A percentile compares a stretch with the other conserved stretches of the same genome.
Conservation (phyloP, 73 alveolate species). For the Stentor roeselii region DNA sequence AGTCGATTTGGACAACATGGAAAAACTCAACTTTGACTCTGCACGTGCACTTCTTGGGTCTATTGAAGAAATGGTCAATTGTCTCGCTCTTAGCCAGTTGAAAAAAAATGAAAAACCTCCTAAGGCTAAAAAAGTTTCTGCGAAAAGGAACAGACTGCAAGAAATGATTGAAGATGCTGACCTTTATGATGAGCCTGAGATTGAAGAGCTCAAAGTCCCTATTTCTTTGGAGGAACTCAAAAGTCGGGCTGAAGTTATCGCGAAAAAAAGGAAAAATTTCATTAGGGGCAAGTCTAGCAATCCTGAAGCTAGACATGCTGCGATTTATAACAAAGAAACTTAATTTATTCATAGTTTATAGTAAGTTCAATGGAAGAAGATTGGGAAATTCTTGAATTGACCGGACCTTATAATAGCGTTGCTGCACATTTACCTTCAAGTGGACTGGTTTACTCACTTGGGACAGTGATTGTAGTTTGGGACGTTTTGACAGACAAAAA, state of each 20-base stretch:
- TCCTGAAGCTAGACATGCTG: neutral
- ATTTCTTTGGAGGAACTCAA: neutral
- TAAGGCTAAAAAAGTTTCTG: neutral
- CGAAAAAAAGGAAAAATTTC: neutral
- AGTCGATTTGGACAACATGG: neutral
- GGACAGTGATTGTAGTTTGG: conserved; percentile 20
- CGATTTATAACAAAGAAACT: no score
- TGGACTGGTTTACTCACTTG: neutral
- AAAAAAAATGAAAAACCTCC: neutral
- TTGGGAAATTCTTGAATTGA: conserved; percentile 19
- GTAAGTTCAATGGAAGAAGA: conserved; percentile 30
- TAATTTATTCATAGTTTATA: no score
- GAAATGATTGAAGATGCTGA: neutral
- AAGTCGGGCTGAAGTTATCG: neutral
- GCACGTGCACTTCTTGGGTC: neutral
- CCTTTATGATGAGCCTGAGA: neutral
- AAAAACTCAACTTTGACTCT: neutral
- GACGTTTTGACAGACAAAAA: neutral
- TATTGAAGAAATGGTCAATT: neutral
- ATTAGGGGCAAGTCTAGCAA: neutral
- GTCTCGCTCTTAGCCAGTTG: neutral
- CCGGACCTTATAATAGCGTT: neutral
- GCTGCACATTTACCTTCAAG: conserved; percentile 14
- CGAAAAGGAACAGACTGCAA: neutral
- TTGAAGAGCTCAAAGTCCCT: conserved; percentile 18